Evolutionary conservation across 2,329 filamentous ascomycete species (phyloP).

Genomic region (Pseudogymnoascus sp.): DNA sequence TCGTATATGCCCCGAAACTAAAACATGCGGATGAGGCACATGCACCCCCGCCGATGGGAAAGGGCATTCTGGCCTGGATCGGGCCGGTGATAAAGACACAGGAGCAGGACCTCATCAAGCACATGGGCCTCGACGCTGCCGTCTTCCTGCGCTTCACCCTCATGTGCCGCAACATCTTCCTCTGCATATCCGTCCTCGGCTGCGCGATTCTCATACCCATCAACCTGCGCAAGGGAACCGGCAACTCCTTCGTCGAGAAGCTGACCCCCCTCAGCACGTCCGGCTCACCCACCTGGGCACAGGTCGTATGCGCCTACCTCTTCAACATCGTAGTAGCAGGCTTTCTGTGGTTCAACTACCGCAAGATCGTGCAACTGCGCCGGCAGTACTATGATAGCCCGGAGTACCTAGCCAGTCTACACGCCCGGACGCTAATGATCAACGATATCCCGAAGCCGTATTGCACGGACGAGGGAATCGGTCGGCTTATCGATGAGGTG

Average conservation of each 20-base stretch:
- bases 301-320: conserved; percentile 51
- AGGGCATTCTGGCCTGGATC: conserved; percentile 83
- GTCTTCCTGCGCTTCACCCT: conserved; percentile 80
- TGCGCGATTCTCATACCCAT: conserved; percentile 74
- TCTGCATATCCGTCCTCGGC: conserved; percentile 62
- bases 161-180: conserved; percentile 90
- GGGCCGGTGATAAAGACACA: conserved; percentile 67
- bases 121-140: conserved; percentile 83
- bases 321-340: conserved; percentile 69
- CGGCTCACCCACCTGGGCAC: conserved; percentile 47
- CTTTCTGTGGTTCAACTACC: conserved; percentile 89
- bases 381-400: conserved; percentile 74
- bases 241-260: conserved; percentile 36
- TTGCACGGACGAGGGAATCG: conserved; percentile 77
- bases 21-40: conserved; percentile 90
- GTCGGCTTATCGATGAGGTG: conserved; percentile 71
- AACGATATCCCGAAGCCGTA: conserved; percentile 75
- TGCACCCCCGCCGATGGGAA: conserved; percentile 77
- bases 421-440: conserved; percentile 66
- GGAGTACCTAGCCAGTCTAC: conserved; percentile 82
- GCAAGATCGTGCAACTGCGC: conserved; percentile 60
- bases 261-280: conserved; percentile 53
- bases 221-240: conserved; percentile 50
- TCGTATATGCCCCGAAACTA: conserved; percentile 89
- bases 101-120: conserved; percentile 69